Evolutionary conservation across 2,329 filamentous ascomycete genomes (phyloP).

Genomic region (Stachybotrys elegans): DNA sequence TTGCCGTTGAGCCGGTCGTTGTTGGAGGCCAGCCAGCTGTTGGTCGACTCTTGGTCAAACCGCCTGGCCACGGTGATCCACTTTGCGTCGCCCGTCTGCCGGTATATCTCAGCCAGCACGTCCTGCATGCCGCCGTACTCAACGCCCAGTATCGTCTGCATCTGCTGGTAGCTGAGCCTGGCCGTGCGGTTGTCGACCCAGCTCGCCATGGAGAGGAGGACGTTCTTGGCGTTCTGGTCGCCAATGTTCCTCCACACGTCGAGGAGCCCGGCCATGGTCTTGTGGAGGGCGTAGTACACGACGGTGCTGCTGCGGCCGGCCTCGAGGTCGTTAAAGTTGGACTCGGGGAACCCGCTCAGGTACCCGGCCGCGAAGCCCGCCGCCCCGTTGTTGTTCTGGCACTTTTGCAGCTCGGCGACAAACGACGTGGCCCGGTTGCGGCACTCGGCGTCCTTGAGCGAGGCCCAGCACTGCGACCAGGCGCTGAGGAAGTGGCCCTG

Average conservation of each 20-base stretch:
- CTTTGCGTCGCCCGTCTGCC: conserved; percentile 35
- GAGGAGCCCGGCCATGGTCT: conserved; percentile 45
- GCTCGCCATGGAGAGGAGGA: conserved; percentile 36
- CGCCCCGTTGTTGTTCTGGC: conserved; percentile 42
- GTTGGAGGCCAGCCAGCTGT: conserved; percentile 39
- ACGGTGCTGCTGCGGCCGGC: conserved; percentile 42
- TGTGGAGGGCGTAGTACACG: conserved; percentile 50
- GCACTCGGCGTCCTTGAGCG: conserved; percentile 35
- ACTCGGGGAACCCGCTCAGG: conserved; percentile 47
- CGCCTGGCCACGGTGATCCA: conserved; percentile 43
- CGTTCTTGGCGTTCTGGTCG: conserved; percentile 34
- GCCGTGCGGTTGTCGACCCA: conserved; percentile 45
- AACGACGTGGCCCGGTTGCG: conserved; percentile 40
- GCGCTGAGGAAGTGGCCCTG: conserved; percentile 48
- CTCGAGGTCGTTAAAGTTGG: conserved; percentile 40
- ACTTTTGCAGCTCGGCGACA: conserved; percentile 41
- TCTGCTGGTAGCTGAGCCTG: conserved; percentile 34
- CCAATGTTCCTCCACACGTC: conserved; percentile 43
- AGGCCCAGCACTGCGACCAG: conserved; percentile 44
- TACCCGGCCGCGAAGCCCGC: conserved; percentile 41
- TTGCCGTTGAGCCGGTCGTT: conserved; percentile 40
- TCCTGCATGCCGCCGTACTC: conserved; percentile 53
- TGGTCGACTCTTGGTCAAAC: conserved; percentile 43
- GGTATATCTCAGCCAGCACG: conserved; percentile 41
- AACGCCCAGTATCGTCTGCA: conserved; percentile 42